Evolutionary conservation across 371 early-diverging fungal genomes (phyloP), one percentile per base, ranked within the genome.

Genomic region (Lichtheimia corymbifera): DNA sequence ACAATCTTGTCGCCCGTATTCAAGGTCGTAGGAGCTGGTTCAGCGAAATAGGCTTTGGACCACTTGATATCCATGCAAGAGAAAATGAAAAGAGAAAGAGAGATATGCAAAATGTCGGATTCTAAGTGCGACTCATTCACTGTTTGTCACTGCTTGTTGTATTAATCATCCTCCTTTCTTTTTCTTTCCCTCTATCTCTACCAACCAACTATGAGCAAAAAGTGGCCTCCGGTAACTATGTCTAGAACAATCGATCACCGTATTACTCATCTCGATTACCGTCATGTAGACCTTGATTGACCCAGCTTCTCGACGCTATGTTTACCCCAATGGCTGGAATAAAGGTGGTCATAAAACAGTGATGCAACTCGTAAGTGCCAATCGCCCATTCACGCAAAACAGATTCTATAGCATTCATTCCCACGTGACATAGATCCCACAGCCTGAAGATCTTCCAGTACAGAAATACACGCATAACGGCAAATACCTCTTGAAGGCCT

Each of bases 1-100:
- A 84, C 65, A 25, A 89, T 69, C 53, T 88, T 85, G 76, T 90
- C 91, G 20, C 91, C 89, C 22, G 76, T 68, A 25, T 81, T 60
- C 2, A 86, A 69, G 5, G 64, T 40, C 6, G 2, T 25, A 2
- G 66, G 53, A 17, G 70, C 59, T 11, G 61, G n/a, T 50, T 71
- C 58, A 1, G 66, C 70, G 52, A 64, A 49, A 51, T 59, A 79
- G 5, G 66, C 59, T 58, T 61, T 63, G 15, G 66, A 55, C 71
- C 71, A 70, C 50, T 24, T 24, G 14, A 56, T 56, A 22, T 45
- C 25, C 57, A 56, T 56, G 41, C 3, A 17, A 53, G 20, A 25
- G 22, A 51, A 6, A 45, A 4, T n/a, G 22, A 22, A 47, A 47
- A n/a, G 18, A 45, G 18, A 2, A 5, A 47, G n/a, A 22, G 5